Conservation (phyloP, 805 yeast genomes). For the Saccharomycopsis oosterbeekiorum region DNA sequence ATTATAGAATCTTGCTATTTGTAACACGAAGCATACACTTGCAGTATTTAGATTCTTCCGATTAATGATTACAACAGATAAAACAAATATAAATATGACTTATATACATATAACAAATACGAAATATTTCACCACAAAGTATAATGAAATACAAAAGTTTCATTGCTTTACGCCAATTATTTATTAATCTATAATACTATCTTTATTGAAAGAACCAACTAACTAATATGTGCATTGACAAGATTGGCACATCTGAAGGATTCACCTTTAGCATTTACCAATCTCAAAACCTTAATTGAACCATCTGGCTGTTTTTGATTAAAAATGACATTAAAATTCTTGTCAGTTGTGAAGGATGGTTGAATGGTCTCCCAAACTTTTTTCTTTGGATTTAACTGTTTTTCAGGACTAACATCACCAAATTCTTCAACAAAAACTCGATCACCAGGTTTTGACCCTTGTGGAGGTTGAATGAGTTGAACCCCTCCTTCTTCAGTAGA, state of each 20-base stretch:
- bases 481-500: constrained; percentile 60
- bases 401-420: constrained; percentile 72
- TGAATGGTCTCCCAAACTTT: constrained; percentile 94
- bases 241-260: constrained; percentile 63
- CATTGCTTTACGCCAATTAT: not conserved
- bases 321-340: constrained; percentile 65
- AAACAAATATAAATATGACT: too few species aligned
- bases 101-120: not conserved
- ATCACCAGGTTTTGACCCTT: constrained; percentile 89
- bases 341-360: constrained; percentile 81
- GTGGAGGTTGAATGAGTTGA: constrained; percentile 93
- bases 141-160: not conserved
- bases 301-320: constrained; percentile 54
- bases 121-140: not conserved
- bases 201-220: not conserved
- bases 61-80: too few species aligned
- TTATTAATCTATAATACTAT: not conserved
- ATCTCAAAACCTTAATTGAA: constrained; percentile 44
- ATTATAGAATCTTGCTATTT: too few species aligned
- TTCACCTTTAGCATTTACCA: constrained; percentile 75
- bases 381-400: constrained; percentile 94
- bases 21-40: too few species aligned
- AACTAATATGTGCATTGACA: constrained; percentile 73
- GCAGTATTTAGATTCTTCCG: too few species aligned
- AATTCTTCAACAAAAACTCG: constrained; percentile 89